Conservation (phyloP, 179 eudicot genomes). For the Heliamphora ciliata region DNA sequence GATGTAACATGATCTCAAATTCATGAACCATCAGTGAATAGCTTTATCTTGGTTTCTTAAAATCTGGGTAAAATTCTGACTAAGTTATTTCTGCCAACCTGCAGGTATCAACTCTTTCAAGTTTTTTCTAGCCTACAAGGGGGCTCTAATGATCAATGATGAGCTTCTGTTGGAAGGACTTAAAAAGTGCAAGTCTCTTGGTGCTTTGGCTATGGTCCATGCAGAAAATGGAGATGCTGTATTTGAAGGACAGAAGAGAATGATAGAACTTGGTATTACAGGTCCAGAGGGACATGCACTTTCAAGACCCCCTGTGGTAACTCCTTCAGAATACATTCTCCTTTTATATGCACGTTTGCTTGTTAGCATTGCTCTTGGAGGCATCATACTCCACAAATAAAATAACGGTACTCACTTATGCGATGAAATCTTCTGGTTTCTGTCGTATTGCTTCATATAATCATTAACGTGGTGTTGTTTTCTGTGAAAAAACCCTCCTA, state of each 20-base stretch:
- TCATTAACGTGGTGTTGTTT: not conserved
- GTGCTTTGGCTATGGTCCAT: constrained; percentile 95
- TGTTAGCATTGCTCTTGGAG: not conserved
- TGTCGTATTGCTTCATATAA: not conserved
- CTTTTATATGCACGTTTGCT: not conserved
- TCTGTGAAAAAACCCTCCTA: not conserved
- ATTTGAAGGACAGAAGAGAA: constrained; percentile 84
- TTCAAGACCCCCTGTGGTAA: constrained; percentile 91
- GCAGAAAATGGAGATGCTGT: constrained; percentile 98
- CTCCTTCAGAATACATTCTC: not conserved
- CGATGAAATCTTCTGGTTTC: not conserved
- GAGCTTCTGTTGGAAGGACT: constrained; percentile 81
- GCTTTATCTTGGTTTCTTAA: not conserved
- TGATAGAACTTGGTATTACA: constrained; percentile 92
- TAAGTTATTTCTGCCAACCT: constrained; percentile 12
- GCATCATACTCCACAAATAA: not conserved
- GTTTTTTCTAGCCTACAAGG: constrained; percentile 93
- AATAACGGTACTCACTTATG: not conserved
- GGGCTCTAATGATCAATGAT: constrained; percentile 79
- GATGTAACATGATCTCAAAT: not conserved
- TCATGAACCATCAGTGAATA: constrained; percentile 2
- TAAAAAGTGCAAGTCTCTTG: constrained; percentile 88
- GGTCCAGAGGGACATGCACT: constrained; percentile 98
- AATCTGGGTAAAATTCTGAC: not conserved
- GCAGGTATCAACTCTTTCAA: constrained; percentile 92